These are phyloP conservation scores for Xylaria sp. DNA, from an alignment of 495 filamentous ascomycete genomes.

Conservation along the genomic window DNA sequence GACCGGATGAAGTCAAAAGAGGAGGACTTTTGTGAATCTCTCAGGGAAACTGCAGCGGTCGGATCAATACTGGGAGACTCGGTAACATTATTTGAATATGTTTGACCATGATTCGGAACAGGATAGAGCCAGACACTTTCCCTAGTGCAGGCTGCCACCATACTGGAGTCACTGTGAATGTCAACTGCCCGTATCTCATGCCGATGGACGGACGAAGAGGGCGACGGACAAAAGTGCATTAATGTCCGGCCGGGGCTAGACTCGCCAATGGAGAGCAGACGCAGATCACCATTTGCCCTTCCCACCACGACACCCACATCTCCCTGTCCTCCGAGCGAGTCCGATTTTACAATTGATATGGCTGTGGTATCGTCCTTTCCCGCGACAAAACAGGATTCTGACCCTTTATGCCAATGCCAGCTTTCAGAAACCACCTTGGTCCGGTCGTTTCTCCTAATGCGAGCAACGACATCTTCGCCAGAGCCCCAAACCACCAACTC, in stretches of 20 bases:
- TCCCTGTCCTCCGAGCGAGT: constrained; percentile 1
- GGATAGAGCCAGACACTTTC: constrained; percentile 42
- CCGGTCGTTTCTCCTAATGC: constrained; percentile 38
- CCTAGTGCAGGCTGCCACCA: constrained; percentile 39
- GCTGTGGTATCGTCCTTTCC: constrained; percentile 52
- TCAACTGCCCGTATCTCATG: constrained; percentile 48
- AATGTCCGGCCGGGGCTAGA: constrained; percentile 43
- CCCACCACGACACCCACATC: constrained; percentile 44
- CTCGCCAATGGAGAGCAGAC: constrained; percentile 46
- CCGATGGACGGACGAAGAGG: constrained; percentile 22
- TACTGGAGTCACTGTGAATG: constrained; percentile 33
- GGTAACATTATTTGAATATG: not conserved
- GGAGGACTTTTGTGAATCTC: not conserved
- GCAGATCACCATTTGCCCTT: constrained; percentile 51
- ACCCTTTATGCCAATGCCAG: constrained; percentile 43
- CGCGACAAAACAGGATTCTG: constrained; percentile 34
- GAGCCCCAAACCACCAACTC: constrained; percentile 55
- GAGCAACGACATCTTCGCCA: constrained; percentile 50
- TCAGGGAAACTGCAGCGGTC: constrained; percentile 25
- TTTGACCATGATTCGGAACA: constrained; percentile 23
- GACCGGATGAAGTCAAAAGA: constrained; percentile 38
- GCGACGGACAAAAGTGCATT: constrained; percentile 34
- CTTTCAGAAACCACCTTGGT: constrained; percentile 27
- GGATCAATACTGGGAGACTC: constrained; percentile 26
- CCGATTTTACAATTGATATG: constrained; percentile 43